Conservation (phyloP, 345 rosid species). For the Brassica nigra region DNA sequence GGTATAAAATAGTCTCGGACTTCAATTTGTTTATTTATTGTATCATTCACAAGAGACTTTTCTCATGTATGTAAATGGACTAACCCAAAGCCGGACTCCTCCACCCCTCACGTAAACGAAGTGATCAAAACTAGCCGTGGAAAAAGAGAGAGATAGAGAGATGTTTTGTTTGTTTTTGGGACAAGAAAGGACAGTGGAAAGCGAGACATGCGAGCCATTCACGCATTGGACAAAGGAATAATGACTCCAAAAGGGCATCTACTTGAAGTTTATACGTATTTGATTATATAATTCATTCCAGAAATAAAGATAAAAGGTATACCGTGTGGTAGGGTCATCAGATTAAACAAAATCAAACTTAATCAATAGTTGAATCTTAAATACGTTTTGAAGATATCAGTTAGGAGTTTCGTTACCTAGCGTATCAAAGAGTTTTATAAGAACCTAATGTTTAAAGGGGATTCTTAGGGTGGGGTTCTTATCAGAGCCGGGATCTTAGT, state of each 20-base stretch:
- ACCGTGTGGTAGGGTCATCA: not conserved
- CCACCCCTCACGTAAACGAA: not conserved
- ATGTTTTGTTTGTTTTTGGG: not conserved
- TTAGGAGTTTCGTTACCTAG: not conserved
- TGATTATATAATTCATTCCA: not conserved
- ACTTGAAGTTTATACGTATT: not conserved
- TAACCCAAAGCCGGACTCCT: not conserved
- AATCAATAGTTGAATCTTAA: not conserved
- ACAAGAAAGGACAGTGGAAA: not conserved
- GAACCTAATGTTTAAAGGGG: too few relatives aligned
- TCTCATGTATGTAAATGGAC: not conserved
- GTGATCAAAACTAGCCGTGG: not conserved
- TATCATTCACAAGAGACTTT: not conserved
- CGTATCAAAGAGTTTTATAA: constrained; percentile 13
- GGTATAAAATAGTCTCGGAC: not conserved
- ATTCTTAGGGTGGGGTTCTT: too few relatives aligned
- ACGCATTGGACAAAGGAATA: not conserved
- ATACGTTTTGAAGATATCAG: not conserved
- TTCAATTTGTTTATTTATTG: not conserved
- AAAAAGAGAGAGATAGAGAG: not conserved
- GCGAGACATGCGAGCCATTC: constrained; percentile 7
- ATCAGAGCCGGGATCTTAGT: too few relatives aligned
- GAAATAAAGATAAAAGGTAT: not conserved
- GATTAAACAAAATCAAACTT: not conserved
- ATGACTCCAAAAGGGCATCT: not conserved